These are phyloP conservation scores for Yarrowia yakushimensis DNA, from an alignment of 805 yeast genomes.

Conservation along the genomic window DNA sequence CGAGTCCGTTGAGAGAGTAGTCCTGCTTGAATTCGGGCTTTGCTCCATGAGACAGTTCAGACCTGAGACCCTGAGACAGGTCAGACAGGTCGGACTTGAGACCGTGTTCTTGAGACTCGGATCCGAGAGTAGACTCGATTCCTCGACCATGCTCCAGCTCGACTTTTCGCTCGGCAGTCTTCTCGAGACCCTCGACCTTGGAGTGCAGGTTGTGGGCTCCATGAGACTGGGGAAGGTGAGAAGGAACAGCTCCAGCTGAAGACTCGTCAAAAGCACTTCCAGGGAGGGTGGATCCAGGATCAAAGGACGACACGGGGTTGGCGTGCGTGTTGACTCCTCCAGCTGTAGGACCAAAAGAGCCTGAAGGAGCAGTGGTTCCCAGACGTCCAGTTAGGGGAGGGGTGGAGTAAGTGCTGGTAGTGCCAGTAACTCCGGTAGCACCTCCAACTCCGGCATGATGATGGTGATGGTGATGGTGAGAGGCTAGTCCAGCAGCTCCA, in stretches of 20 bases:
- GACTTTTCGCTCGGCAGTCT: not conserved
- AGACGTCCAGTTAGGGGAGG: not conserved
- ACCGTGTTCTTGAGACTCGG: no score
- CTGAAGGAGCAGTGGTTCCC: not conserved
- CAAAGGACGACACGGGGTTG: not conserved
- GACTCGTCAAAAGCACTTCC: conserved; percentile 2
- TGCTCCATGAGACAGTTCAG: not conserved
- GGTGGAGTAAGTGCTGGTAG: not conserved
- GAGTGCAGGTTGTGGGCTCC: conserved; percentile 4
- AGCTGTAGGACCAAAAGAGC: not conserved
- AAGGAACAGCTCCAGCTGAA: not conserved
- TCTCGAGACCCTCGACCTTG: conserved; percentile 19
- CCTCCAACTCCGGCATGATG: not conserved
- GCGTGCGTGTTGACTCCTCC: not conserved
- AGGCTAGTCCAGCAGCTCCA: not conserved
- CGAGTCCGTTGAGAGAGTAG: not conserved
- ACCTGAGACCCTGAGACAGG: not conserved
- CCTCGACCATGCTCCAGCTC: conserved; percentile 9
- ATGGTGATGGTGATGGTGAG: no score
- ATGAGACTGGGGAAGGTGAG: not conserved
- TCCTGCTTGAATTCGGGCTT: not conserved
- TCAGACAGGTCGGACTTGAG: not conserved
- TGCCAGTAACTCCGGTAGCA: not conserved
- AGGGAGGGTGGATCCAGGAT: conserved; percentile 1
- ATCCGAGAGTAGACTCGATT: no score